Base-by-base conservation (phyloP, 2,329 filamentous ascomycete genomes). In the Botryotinia globosa region DNA sequence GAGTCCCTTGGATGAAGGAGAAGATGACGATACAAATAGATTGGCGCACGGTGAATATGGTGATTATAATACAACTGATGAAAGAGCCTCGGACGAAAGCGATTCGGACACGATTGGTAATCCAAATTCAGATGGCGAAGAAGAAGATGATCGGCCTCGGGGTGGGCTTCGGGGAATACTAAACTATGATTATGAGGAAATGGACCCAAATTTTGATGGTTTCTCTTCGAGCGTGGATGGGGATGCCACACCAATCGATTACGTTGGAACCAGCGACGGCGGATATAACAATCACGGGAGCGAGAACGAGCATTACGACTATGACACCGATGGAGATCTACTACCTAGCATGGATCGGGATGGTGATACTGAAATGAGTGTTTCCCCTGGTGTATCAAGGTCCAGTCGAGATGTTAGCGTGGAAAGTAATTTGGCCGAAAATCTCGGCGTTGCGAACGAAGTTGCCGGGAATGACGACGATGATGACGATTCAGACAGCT, bases 331-430 rank as follows among this genome's bases (percentile, higher is more conserved):
- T 61, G 79, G 77, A 63, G 75, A 78, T 34, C 74, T 77, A 45
- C 78, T 74, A 14, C 29, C 65, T 39, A 72, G 67, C 45, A 79
- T 77, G 65, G 80, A 82, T 72, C 63, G 73, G 16, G 80, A 82
- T 72, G 80, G 80, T 22, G 80, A 82, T 67, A 80, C 80, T 45
- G 80, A 81, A 67, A 82, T 82, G 80, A 80, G 76, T 66, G 74
- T 74, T 7, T 79, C 78, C 1, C 76, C 79, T 18, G 64, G 68
- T 66, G 64, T 67, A 59, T 74, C 75, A 37, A 73, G 74, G 45
- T 72, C 65, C 32, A 74, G 62, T 67, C 72, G 69, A 59, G 64
- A 69, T 64, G 58, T 56, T 12, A 74, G 73, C 56, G 54, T 72
- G 6, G 66, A 74, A 12, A 62, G 65, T 29, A 62, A 65, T n/a